Evolutionary conservation across 805 yeast species (phyloP), one percentile per base, ranked within the genome.

Genomic region (Yarrowia divulgata): DNA sequence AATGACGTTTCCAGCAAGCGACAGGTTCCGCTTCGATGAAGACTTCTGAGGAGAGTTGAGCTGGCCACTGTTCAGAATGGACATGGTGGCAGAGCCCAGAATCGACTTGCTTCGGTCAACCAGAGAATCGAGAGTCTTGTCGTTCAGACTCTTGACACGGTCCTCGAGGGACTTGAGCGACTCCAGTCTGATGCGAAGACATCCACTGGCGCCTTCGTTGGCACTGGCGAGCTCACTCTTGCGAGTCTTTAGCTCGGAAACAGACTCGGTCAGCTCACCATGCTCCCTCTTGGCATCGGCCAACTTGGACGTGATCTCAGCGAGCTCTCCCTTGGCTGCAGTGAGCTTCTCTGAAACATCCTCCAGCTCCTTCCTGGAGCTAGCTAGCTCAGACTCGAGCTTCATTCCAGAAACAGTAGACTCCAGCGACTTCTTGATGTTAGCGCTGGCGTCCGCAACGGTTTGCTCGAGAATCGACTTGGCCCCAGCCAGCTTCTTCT

Each of bases 101-200:
- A 80, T 75, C 8, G 76, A 70, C 64, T 75, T 73, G 18, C 79
- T 73, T 57, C 77, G 75, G 3, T 78, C 80, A 3, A 76, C 52
- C 18, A 74, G 72, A 42, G 78, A 46, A 9, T 75, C 71, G 32
- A 73, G 67, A 43, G 79, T 68, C 55, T 74, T 73, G 2, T 70
- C 69, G 49, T 75, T 73, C 40, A 79, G 72, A 10, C 46, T 66
- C 10, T 70, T 72, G 42, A 75, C 78, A 18, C 81, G 77, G 4
- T 71, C 67, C 42, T 76, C 76, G 10, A 81, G 70, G 14, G 70
- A 35, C 48, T 72, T 73, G 48, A 80, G 73, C 35, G 79, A 76
- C 18, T 71, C 71, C 14, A 74, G 73, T 13, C 80, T 73, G 16
- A 70, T 39, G 1, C 58, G 8, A 19, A 79, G 55, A 39, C 68